Base-by-base conservation (phyloP, 2,329 filamentous ascomycete species). In the Colletotrichum abscissum region DNA sequence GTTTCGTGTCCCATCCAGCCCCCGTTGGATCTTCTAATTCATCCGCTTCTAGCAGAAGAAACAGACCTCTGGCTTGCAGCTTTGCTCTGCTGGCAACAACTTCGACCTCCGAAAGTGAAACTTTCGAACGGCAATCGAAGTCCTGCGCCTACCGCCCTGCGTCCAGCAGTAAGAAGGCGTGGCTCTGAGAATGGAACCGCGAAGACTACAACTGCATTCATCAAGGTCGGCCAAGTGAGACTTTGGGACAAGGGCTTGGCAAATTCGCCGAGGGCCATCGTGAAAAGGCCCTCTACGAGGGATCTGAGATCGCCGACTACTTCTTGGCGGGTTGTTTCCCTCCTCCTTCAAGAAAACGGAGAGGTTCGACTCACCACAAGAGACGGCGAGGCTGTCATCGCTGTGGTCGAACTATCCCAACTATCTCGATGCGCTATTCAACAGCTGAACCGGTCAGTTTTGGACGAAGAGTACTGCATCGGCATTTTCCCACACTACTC, bases 401-500 rank as follows among this genome's bases (percentile, higher is more conserved):
- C 94, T 33, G 90, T 95, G 59, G 93, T 98, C 65, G 95, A 97
- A 78, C 87, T 99, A 5, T 94, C 95, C 14, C 94, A 98, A 78
- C 87, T 99, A 8, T 97, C 95, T 22, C 91, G 97, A 67, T 97
- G 93, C 80, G 95, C 96, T 9, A 92, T 99, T 65, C 97, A 99
- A 81, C 91, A 95, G 77, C 87, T 99, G 64, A 95, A 98, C 81
- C 91, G 92, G 65, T 97, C 95, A 5, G 96, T 99, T 9, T 84
- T 99, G 55, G 95, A 97, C 76, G 94, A 97, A 81, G 95, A 98
- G 73, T 97, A 94, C 79, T 98, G 95, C 84, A 94, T 99, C 75
- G 95, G 94, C 65, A 96, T 99, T 59, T 98, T 98, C 79, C 96
- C 97, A 19, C 95, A 96, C 75, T 98, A 99, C 82, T 92, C 94